Evolutionary conservation across 129 eudicot genomes (phyloP).

Genomic region (Flaveria brownii): DNA sequence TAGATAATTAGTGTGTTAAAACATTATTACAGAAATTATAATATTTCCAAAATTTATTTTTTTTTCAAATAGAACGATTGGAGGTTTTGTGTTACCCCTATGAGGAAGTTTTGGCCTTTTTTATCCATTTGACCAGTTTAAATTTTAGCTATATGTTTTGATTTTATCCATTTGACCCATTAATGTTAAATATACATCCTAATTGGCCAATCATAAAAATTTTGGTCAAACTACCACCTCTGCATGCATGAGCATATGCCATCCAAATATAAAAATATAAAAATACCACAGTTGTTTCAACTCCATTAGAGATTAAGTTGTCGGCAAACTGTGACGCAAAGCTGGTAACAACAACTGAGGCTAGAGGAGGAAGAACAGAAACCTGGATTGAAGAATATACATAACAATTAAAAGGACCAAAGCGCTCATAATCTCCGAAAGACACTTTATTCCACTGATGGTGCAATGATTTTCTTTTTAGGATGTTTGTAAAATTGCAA

Average conservation of each 20-base stretch:
- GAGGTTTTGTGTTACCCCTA: not conserved
- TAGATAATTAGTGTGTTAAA: not conserved
- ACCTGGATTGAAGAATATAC: constrained; percentile 53
- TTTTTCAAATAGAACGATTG: not conserved
- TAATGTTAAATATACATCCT: not conserved
- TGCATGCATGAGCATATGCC: constrained; percentile 11
- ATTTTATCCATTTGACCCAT: not conserved
- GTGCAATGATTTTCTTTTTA: not conserved
- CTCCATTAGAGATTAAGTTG: constrained; percentile 73
- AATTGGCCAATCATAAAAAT: constrained; percentile 5
- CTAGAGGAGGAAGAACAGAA: constrained; percentile 93
- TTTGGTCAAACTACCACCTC: constrained; percentile 6
- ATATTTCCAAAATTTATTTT: not conserved
- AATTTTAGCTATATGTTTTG: no score
- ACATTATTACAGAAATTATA: not conserved
- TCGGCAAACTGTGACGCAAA: constrained; percentile 92
- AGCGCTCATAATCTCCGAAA: not conserved
- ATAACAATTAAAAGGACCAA: constrained; percentile 15
- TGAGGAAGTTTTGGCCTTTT: not conserved
- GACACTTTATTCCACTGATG: constrained; percentile 1
- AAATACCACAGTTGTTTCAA: constrained; percentile 78
- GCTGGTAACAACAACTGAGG: constrained; percentile 78
- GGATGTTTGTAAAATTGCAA: constrained; percentile 1
- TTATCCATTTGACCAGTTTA: not conserved
- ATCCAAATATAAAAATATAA: not conserved